Conservation (phyloP, 257 asterid genomes). For the Solanum paucissectum region DNA sequence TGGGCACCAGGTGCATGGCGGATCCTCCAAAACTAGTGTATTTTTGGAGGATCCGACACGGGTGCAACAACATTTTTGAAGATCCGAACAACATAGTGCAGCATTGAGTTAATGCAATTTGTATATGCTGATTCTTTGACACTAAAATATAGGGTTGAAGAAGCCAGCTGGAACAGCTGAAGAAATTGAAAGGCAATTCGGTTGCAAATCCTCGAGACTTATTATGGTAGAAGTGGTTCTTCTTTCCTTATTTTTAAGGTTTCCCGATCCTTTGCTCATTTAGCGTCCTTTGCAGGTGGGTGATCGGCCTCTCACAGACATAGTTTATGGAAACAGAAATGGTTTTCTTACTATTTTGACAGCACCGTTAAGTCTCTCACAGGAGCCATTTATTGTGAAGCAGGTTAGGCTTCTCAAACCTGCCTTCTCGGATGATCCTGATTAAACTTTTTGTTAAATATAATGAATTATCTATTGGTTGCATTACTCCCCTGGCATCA, state of each 20-base stretch:
- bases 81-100: not conserved
- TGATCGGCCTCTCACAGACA: conserved; percentile 91
- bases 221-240: conserved; percentile 43
- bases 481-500: not conserved
- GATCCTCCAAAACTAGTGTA: not conserved
- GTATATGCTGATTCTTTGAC: not conserved
- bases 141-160: conserved; percentile 43
- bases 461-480: not conserved
- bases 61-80: not conserved
- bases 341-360: conserved; percentile 78
- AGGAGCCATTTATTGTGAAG: conserved; percentile 79
- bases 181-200: conserved; percentile 75
- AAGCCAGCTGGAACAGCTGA: conserved; percentile 95
- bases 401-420: conserved; percentile 36
- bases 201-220: conserved; percentile 71
- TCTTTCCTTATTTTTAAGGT: not conserved
- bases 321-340: conserved; percentile 80
- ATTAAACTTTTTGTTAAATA: not conserved
- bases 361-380: conserved; percentile 61
- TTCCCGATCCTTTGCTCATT: not conserved
- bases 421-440: not conserved
- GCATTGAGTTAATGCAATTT: not conserved
- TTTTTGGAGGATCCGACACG: not conserved
- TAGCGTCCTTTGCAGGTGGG: conserved; percentile 55
- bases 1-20: not conserved